Conservation (phyloP, 129 eudicot genomes). For the Arctium lappa region DNA sequence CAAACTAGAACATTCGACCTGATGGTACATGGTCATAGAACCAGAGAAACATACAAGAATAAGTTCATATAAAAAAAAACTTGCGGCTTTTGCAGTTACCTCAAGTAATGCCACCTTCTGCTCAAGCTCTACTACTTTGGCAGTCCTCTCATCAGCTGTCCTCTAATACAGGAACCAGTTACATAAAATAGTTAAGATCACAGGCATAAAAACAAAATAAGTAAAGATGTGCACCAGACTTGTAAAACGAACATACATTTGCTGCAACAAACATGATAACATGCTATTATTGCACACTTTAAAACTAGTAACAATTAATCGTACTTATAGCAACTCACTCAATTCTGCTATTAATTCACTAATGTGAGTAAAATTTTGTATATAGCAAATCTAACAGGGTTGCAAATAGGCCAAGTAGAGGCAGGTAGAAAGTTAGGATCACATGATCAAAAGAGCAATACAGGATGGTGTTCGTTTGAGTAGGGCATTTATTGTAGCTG, state of each 20-base stretch:
- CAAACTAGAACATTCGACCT: conserved; percentile 90
- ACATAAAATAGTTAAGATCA: conserved; percentile 5
- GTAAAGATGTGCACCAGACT: not conserved
- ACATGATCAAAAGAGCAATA: not conserved
- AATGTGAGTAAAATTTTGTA: not conserved
- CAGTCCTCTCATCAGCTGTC: conserved; percentile 85
- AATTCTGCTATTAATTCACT: conserved; percentile 2
- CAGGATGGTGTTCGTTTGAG: not conserved
- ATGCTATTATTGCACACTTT: not conserved
- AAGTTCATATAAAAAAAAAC: conserved; percentile 10
- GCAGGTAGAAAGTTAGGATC: not conserved
- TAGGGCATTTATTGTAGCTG: not conserved
- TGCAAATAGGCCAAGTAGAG: not conserved
- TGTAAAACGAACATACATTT: not conserved
- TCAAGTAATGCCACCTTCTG: conserved; percentile 96
- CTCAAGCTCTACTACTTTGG: conserved; percentile 90
- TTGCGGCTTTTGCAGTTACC: conserved; percentile 43
- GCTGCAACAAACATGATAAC: not conserved
- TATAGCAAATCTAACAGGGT: not conserved
- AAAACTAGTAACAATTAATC: not conserved
- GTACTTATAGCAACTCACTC: conserved; percentile 8
- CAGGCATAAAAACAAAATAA: not conserved
- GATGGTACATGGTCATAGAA: conserved; percentile 20
- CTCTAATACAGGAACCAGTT: conserved; percentile 50
- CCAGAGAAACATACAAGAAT: not conserved